Evolutionary conservation across 2,329 filamentous ascomycete genomes (phyloP).

Genomic region (Cyphellophora europaea): DNA sequence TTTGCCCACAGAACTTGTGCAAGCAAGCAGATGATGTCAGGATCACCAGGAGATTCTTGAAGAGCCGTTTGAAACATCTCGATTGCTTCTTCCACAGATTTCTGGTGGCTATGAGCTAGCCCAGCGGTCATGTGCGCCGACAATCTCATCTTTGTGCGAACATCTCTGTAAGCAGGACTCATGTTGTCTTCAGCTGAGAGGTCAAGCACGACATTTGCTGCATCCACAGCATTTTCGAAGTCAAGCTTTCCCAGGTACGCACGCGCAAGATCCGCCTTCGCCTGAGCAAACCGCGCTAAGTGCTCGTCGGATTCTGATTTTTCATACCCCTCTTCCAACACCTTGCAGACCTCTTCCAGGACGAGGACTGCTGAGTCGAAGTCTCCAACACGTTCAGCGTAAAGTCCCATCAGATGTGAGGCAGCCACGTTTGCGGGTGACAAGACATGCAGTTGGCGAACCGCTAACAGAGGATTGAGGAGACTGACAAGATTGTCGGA

Average conservation of each 20-base stretch:
- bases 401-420: slow-evolving; percentile 68
- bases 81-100: slow-evolving; percentile 60
- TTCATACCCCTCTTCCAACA: slow-evolving; percentile 75
- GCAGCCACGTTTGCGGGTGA: slow-evolving; percentile 61
- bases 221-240: slow-evolving; percentile 63
- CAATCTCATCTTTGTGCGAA: slow-evolving; percentile 62
- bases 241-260: slow-evolving; percentile 61
- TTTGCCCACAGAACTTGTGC: slow-evolving; percentile 92
- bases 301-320: slow-evolving; percentile 65
- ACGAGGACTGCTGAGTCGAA: slow-evolving; percentile 52
- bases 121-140: slow-evolving; percentile 82
- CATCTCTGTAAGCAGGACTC: slow-evolving; percentile 51
- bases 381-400: slow-evolving; percentile 72
- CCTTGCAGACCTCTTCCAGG: slow-evolving; percentile 57
- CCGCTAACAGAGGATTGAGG: slow-evolving; percentile 79
- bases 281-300: slow-evolving; percentile 68
- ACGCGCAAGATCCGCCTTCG: slow-evolving; percentile 80
- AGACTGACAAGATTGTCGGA: slow-evolving; percentile 42
- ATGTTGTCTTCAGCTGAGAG: slow-evolving; percentile 65
- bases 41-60: slow-evolving; percentile 57
- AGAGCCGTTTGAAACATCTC: slow-evolving; percentile 72
- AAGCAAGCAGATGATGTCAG: slow-evolving; percentile 77
- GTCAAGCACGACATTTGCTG: slow-evolving; percentile 70
- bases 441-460: slow-evolving; percentile 69
- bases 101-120: slow-evolving; percentile 65